These are phyloP conservation scores for Turritis glabra DNA, from an alignment of 345 rosid species.

Conservation along the genomic window DNA sequence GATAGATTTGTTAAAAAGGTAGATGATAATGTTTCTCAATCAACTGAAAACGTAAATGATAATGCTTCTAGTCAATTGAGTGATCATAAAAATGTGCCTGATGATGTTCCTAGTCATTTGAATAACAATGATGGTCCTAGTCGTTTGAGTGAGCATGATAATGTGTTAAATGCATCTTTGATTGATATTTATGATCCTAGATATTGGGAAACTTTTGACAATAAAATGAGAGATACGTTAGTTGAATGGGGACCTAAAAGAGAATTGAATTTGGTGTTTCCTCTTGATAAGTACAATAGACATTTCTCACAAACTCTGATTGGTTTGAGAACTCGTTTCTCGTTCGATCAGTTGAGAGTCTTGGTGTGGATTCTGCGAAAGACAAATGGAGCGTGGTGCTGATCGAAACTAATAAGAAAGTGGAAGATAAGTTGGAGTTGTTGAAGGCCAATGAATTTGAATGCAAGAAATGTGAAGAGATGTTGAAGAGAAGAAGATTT, in stretches of 20 bases:
- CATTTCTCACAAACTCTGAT: neutral
- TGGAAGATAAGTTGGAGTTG: too few species aligned
- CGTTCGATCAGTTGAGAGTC: neutral
- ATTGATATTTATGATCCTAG: neutral
- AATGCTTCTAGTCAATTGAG: neutral
- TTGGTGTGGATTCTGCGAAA: neutral
- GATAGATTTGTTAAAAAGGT: neutral
- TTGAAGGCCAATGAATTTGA: too few species aligned
- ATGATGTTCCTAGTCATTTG: neutral
- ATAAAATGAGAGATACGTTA: neutral
- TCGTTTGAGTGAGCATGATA: neutral
- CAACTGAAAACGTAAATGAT: neutral
- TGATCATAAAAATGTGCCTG: neutral
- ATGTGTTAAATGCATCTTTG: neutral
- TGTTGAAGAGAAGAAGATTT: too few species aligned
- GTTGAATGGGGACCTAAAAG: neutral
- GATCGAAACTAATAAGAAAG: too few species aligned
- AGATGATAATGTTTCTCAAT: neutral
- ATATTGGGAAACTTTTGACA: neutral
- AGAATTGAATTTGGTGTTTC: neutral
- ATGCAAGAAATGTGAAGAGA: too few species aligned
- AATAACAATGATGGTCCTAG: neutral
- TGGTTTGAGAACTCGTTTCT: neutral
- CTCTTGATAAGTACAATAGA: neutral
- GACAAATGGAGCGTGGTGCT: too few species aligned